A percentile compares a stretch with the other conserved stretches of the same genome.
phyloP scores from a whole-genome alignment of 106 monocot genomes.

The Chionographis japonica region DNA sequence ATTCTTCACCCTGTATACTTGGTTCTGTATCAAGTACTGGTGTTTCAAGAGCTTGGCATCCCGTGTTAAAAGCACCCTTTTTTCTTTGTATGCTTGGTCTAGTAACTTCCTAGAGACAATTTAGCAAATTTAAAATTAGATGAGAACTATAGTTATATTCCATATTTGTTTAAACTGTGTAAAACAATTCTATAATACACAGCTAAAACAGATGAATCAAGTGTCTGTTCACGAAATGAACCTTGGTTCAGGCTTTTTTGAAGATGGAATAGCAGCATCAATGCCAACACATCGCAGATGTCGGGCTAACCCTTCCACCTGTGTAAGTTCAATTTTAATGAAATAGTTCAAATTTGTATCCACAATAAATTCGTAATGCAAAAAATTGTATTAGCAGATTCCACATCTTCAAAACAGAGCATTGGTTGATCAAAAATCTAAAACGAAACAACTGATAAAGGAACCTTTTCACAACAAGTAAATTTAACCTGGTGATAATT shows the following conservation, averaged over 20 bases:
- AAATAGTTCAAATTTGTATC: not conserved
- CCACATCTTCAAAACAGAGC: no score
- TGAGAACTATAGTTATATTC: not conserved
- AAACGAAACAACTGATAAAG: not conserved
- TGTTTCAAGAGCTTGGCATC: conserved; percentile 86
- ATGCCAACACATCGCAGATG: conserved; percentile 98
- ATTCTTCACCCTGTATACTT: conserved; percentile 83
- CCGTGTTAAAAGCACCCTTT: conserved; percentile 77
- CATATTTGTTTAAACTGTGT: not conserved
- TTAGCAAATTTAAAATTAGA: conserved; percentile 1
- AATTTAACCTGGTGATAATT: no score
- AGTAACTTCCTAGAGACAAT: conserved; percentile 52
- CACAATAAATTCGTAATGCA: no score
- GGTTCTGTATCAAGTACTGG: conserved; percentile 70
- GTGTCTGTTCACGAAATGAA: conserved; percentile 10
- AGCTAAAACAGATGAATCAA: not conserved
- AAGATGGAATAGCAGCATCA: conserved; percentile 82
- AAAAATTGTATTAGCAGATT: no score
- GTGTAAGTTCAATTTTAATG: not conserved
- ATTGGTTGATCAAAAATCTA: not conserved
- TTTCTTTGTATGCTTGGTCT: conserved; percentile 87
- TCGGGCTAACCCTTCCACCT: conserved; percentile 94
- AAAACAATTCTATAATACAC: not conserved
- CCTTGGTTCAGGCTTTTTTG: conserved; percentile 88
- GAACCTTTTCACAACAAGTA: not conserved